Evolutionary conservation across 139 green algal genomes (phyloP).

Genomic region (Limnomonas spitsbergensis): DNA sequence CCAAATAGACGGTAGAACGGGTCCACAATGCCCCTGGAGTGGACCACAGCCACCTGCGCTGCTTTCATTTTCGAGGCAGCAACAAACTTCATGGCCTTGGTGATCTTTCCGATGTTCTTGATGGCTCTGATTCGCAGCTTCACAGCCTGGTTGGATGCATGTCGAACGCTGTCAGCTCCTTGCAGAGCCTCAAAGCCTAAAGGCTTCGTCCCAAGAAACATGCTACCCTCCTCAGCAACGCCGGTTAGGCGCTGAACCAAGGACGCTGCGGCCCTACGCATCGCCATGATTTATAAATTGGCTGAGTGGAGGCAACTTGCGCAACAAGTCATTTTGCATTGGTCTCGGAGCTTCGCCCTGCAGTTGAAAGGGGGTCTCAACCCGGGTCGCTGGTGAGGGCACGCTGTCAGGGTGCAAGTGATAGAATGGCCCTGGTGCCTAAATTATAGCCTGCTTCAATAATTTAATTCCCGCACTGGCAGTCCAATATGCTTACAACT

Average conservation of each 20-base stretch:
- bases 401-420: no score
- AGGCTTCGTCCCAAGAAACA: neutral
- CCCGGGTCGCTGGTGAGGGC: no score
- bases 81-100: conserved; percentile 99
- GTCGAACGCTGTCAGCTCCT: conserved; percentile 30
- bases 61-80: conserved; percentile 95
- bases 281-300: no score
- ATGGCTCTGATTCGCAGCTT: conserved; percentile 96
- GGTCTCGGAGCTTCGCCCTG: no score
- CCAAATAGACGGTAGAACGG: conserved; percentile 88
- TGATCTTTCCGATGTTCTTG: conserved; percentile 99
- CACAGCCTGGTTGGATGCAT: conserved; percentile 68
- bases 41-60: conserved; percentile 73
- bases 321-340: no score
- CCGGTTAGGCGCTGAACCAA: neutral
- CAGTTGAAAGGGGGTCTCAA: no score
- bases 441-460: no score
- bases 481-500: no score
- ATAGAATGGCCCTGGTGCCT: no score
- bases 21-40: conserved; percentile 78
- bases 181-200: neutral
- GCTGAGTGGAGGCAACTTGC: no score
- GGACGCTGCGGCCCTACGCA: conserved; percentile 3
- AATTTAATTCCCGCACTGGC: no score
- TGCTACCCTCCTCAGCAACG: neutral